These are phyloP conservation scores for Urtica urens DNA, from an alignment of 306 rosid species.

Conservation along the genomic window DNA sequence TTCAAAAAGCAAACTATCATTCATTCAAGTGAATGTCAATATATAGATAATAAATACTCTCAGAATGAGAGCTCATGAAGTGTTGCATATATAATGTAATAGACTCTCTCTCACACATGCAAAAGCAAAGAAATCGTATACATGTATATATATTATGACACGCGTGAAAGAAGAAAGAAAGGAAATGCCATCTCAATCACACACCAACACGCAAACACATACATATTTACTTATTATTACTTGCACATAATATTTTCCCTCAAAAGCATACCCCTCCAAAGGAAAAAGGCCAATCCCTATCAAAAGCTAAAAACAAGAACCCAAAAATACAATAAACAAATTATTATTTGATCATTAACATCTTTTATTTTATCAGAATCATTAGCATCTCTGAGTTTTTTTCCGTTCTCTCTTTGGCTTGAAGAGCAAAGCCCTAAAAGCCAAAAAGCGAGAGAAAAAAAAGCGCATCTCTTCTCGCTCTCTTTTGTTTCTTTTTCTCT, in stretches of 20 bases:
- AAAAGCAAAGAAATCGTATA: not conserved
- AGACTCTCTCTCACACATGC: too few relatives aligned
- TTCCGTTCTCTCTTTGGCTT: conserved; percentile 3
- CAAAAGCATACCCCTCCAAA: conserved; percentile 41
- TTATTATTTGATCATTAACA: conserved; percentile 20
- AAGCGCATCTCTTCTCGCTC: not conserved
- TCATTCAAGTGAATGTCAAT: too few relatives aligned
- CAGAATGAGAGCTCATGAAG: too few relatives aligned
- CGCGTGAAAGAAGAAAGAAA: conserved; percentile 25
- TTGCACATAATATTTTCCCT: conserved; percentile 18
- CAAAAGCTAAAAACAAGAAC: conserved; percentile 34
- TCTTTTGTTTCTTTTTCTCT: conserved; percentile 3
- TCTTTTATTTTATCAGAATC: not conserved
- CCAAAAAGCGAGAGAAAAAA: conserved; percentile 9
- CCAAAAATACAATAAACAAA: conserved; percentile 24
- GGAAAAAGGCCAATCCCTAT: conserved; percentile 12
- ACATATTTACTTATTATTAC: not conserved
- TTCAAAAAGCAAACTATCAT: too few relatives aligned
- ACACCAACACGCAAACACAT: conserved; percentile 7
- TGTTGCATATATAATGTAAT: too few relatives aligned
- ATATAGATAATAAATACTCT: too few relatives aligned
- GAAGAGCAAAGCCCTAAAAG: conserved; percentile 22
- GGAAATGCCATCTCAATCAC: conserved; percentile 13
- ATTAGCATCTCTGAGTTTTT: conserved; percentile 23
- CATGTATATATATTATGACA: conserved; percentile 2